Percentiles rank a stretch among this genome's conserved stretches.
phyloP scores from a whole-genome alignment of 2,329 filamentous ascomycete species.

The Hypoxylon sp. region DNA sequence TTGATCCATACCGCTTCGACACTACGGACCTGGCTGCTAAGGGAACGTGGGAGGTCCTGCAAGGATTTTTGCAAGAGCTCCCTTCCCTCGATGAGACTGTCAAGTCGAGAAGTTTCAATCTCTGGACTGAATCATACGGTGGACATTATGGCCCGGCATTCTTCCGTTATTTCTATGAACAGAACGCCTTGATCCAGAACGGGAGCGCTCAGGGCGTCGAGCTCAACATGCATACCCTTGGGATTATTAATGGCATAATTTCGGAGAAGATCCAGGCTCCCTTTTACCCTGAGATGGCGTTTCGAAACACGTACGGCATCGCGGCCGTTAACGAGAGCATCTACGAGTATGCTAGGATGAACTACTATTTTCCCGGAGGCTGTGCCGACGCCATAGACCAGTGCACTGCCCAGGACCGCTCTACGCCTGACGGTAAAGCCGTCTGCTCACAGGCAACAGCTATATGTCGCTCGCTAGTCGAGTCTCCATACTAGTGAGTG shows the following conservation, averaged over 20 bases:
- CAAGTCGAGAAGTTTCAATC: slow-evolving; percentile 67
- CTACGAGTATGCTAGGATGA: slow-evolving; percentile 70
- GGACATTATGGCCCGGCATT: slow-evolving; percentile 61
- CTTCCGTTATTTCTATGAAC: slow-evolving; percentile 70
- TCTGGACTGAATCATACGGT: slow-evolving; percentile 70
- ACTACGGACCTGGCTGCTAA: slow-evolving; percentile 51
- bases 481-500: slow-evolving; percentile 67
- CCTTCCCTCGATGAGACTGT: slow-evolving; percentile 61
- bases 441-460: slow-evolving; percentile 68
- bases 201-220: slow-evolving; percentile 63
- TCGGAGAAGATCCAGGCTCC: slow-evolving; percentile 64
- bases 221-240: slow-evolving; percentile 68
- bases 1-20: slow-evolving; percentile 49
- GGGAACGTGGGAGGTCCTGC: slow-evolving; percentile 53
- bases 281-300: slow-evolving; percentile 59
- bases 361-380: slow-evolving; percentile 59
- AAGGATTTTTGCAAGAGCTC: slow-evolving; percentile 50
- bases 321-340: slow-evolving; percentile 69
- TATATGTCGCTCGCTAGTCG: slow-evolving; percentile 70
- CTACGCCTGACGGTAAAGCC: slow-evolving; percentile 57
- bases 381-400: slow-evolving; percentile 67
- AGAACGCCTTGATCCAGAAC: slow-evolving; percentile 68
- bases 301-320: slow-evolving; percentile 62
- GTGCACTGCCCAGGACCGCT: slow-evolving; percentile 64
- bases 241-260: slow-evolving; percentile 71